Percentiles rank a stretch among this genome's conserved stretches.
Conservation (phyloP, 2,329 filamentous ascomycete species). For the Pseudogymnoascus sp. region DNA sequence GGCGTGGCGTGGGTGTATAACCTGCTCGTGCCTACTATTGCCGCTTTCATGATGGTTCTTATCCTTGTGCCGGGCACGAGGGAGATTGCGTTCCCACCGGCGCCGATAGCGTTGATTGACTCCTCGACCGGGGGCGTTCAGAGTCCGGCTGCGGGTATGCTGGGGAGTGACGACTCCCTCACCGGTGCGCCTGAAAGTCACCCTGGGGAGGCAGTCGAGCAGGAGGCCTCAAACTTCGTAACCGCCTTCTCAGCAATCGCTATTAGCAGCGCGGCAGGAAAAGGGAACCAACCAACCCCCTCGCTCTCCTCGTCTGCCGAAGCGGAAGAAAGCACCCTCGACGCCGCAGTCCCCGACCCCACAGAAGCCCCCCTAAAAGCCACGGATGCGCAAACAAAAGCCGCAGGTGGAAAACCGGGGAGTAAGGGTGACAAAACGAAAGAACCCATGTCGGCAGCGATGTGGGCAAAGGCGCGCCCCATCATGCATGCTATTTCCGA, state of each 20-base stretch:
- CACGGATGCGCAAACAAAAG: conserved; percentile 44
- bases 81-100: conserved; percentile 62
- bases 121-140: conserved; percentile 64
- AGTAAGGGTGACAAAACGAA: conserved; percentile 66
- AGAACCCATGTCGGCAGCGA: conserved; percentile 64
- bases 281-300: conserved; percentile 49
- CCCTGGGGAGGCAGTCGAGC: conserved; percentile 75
- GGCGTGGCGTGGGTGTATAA: conserved; percentile 63
- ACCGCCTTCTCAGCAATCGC: conserved; percentile 65
- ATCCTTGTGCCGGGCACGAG: conserved; percentile 59
- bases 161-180: conserved; percentile 67
- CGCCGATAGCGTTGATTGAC: conserved; percentile 65
- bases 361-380: conserved; percentile 46
- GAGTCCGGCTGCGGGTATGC: conserved; percentile 65
- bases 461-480: conserved; percentile 69
- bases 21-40: conserved; percentile 55
- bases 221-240: conserved; percentile 75
- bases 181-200: conserved; percentile 78
- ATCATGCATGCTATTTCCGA: conserved; percentile 59
- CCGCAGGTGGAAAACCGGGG: conserved; percentile 41
- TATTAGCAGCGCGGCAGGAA: conserved; percentile 66
- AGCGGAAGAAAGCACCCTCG: conserved; percentile 35
- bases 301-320: conserved; percentile 25
- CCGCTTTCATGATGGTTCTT: conserved; percentile 53
- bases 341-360: conserved; percentile 52